Conservation (phyloP, 805 yeast genomes). For the Ascoidea asiatica region DNA sequence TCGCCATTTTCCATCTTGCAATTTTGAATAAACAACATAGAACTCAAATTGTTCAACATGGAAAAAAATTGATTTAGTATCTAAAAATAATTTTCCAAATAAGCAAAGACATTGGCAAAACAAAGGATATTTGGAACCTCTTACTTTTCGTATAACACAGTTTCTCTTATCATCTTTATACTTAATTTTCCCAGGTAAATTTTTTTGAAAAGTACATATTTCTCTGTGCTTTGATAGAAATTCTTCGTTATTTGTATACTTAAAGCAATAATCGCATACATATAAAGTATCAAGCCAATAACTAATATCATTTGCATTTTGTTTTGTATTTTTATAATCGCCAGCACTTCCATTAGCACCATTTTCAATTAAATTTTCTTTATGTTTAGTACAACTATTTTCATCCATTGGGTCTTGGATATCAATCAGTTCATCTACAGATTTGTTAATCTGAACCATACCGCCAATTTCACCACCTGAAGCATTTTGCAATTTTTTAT, state of each 20-base stretch:
- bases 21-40: slow-evolving; percentile 51
- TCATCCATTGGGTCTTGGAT: too few species aligned
- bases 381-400: background rate
- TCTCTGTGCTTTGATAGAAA: slow-evolving; percentile 37
- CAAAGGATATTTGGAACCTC: slow-evolving; percentile 48
- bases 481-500: too few species aligned
- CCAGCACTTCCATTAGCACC: slow-evolving; percentile 4
- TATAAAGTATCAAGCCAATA: slow-evolving; percentile 49
- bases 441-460: too few species aligned
- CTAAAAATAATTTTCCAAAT: slow-evolving; percentile 78
- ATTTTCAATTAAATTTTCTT: slow-evolving; percentile 11
- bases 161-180: slow-evolving; percentile 41
- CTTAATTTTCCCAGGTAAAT: slow-evolving; percentile 53
- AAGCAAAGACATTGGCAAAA: slow-evolving; percentile 76
- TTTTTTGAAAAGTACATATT: slow-evolving; percentile 27
- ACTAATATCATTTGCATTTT: too few species aligned
- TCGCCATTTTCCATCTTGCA: slow-evolving; percentile 21
- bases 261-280: slow-evolving; percentile 78
- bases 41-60: slow-evolving; percentile 70
- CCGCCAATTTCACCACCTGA: too few species aligned
- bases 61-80: slow-evolving; percentile 80
- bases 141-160: slow-evolving; percentile 48
- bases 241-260: slow-evolving; percentile 41
- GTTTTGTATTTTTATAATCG: too few species aligned
- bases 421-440: too few species aligned